Evolutionary conservation across 768 basidiomycete genomes (phyloP), one percentile per base, ranked within the genome.

Genomic region (Suillus hirtellus): DNA sequence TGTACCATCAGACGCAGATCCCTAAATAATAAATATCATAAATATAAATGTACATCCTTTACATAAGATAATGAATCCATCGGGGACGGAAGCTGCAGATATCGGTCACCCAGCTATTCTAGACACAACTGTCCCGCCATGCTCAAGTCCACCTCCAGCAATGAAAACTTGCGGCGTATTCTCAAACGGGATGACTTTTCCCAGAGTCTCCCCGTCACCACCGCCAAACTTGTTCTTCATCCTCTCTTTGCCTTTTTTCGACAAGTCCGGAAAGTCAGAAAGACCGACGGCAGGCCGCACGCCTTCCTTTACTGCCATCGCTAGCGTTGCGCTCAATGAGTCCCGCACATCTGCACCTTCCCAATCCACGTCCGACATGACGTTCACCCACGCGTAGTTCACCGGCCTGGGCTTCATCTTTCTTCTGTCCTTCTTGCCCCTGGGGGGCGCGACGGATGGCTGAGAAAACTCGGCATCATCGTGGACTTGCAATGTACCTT

Each of bases 311-410:
- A 73, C 72, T 3, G 79, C 79, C 70, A 82, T 70, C 31, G 69
- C 71, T 54, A 78, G 64, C 49, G 83, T 75, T 8, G 77, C 77
- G 21, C 71, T 77, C 2, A 85, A 70, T 40, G 82, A 78, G 59
- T 86, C 82, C 17, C 86, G 79, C 60, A 93, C 82, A 72, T 92
- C 89, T 62, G 86, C 82, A 34, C 93, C 93, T 69, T 93, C 90
- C 82, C 87, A 89, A 73, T 94, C 93, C 37, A 93, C 85, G 71
- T 93, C 93, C 64, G 90, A 89, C 42, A 86, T 85, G 44, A 87
- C 78, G 70, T 85, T 88, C n/a, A 94, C 85, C 92, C 92, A 95
- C 21, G 88, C 86, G 73, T 94, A 94, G 54, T 86, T 87, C 35
- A 92, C 86, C 63, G 74, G 70, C n/a, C 79, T 77, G 47, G 73